Evolutionary conservation across 1,139 yeast genomes (phyloP).

Genomic region (Candida mesenterica): DNA sequence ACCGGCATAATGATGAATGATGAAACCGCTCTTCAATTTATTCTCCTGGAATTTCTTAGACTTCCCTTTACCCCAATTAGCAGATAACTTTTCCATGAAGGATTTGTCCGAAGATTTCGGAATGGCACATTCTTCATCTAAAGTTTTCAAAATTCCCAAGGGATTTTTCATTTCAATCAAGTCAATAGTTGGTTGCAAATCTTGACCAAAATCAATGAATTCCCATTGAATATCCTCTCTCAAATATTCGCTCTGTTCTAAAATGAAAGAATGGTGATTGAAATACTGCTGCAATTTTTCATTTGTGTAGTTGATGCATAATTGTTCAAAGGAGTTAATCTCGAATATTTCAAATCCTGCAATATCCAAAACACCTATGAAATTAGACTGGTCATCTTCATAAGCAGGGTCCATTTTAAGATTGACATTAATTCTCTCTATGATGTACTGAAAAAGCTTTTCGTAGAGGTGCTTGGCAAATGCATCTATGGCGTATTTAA

Average conservation of each 20-base stretch:
- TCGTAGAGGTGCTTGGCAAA: constrained; percentile 86
- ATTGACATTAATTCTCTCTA: constrained; percentile 71
- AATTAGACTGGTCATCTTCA: constrained; percentile 39
- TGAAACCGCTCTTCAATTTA: constrained; percentile 66
- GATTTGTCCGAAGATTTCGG: constrained; percentile 85
- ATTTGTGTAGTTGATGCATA: constrained; percentile 94
- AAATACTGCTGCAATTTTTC: constrained; percentile 96
- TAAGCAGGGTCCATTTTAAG: constrained; percentile 35
- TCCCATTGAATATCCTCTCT: constrained; percentile 96
- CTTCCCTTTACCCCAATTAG: constrained; percentile 58
- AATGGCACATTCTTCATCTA: constrained; percentile 94
- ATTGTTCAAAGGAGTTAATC: constrained; percentile 89
- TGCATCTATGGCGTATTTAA: constrained; percentile 80
- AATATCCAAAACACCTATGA: constrained; percentile 91
- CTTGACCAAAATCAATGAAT: constrained; percentile 95
- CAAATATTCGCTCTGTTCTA: constrained; percentile 94
- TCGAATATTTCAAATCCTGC: constrained; percentile 97
- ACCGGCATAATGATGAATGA: constrained; percentile 92
- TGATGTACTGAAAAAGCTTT: constrained; percentile 74
- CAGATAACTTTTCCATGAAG: constrained; percentile 75
- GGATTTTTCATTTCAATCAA: constrained; percentile 77
- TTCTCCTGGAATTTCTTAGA: constrained; percentile 67
- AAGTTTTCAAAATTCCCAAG: constrained; percentile 81
- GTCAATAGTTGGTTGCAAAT: constrained; percentile 91
- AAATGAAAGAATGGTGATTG: constrained; percentile 95